Percentiles rank a stretch among this genome's conserved stretches.
phyloP scores from a whole-genome alignment of 2,329 filamentous ascomycete genomes.

The Sporothrix sp. region DNA sequence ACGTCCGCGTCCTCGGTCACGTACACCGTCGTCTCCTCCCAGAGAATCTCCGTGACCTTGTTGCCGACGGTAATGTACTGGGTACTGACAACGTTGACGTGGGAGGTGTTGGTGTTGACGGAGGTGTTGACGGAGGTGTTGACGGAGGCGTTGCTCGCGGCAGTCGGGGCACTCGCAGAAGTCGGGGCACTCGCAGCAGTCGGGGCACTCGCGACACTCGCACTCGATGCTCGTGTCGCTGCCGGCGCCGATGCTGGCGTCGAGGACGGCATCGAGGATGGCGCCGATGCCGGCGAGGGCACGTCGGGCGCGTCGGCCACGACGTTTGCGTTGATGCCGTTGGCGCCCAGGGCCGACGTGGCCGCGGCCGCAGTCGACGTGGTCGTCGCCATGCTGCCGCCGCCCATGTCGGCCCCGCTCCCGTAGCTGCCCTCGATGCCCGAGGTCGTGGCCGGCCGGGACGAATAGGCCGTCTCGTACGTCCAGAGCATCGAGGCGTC shows the following conservation, averaged over 20 bases:
- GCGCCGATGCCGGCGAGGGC: background rate
- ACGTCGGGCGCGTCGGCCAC: background rate
- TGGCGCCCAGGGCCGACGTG: background rate
- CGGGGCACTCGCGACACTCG: too few species aligned
- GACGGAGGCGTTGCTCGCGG: too few species aligned
- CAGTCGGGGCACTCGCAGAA: too few species aligned
- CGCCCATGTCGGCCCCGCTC: too few species aligned
- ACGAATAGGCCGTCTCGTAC: slow-evolving; percentile 13
- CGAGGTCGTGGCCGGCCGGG: slow-evolving; percentile 13
- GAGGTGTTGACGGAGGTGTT: too few species aligned
- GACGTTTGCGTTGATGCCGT: background rate
- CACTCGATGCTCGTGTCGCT: too few species aligned
- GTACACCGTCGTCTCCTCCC: slow-evolving; percentile 45
- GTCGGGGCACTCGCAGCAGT: too few species aligned
- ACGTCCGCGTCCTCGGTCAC: slow-evolving; percentile 35
- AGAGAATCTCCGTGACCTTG: slow-evolving; percentile 46
- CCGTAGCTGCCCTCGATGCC: background rate
- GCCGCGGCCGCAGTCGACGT: background rate
- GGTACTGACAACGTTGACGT: slow-evolving; percentile 36
- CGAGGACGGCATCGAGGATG: background rate
- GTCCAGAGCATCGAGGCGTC: slow-evolving; percentile 12
- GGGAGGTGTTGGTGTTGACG: slow-evolving; percentile 13
- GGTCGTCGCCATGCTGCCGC: slow-evolving; percentile 1
- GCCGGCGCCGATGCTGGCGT: too few species aligned
- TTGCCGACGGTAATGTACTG: slow-evolving; percentile 42